These are phyloP conservation scores for Rhynchosporium agropyri DNA, from an alignment of 2,329 filamentous ascomycete species.

Conservation along the genomic window DNA sequence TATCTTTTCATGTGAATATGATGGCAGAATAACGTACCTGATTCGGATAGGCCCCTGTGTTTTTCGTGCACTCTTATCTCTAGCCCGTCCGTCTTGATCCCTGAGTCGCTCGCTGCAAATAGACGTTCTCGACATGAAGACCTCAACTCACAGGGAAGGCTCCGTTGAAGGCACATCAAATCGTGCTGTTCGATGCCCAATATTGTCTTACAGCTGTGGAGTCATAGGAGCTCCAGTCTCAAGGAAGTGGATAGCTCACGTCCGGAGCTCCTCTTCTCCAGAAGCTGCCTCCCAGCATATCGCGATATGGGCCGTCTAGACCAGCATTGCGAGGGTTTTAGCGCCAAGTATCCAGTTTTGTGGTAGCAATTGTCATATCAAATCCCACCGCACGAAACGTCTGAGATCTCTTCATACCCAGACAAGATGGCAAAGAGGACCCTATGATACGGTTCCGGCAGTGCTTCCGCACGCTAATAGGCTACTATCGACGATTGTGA, in stretches of 20 bases:
- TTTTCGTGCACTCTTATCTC: not conserved
- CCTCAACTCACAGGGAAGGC: not conserved
- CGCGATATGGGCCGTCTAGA: not conserved
- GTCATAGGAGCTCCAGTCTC: not conserved
- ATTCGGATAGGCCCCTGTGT: not conserved
- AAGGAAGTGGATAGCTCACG: conserved; percentile 3
- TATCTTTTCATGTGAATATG: conserved; percentile 4
- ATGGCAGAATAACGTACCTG: not conserved
- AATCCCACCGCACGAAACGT: conserved; percentile 3
- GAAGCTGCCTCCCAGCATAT: conserved; percentile 15
- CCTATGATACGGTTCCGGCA: not conserved
- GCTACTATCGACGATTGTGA: not conserved
- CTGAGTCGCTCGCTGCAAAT: conserved; percentile 12
- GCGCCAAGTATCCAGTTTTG: conserved; percentile 22
- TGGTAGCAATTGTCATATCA: conserved; percentile 5
- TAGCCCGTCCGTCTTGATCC: not conserved
- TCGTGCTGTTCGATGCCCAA: conserved; percentile 23
- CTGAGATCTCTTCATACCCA: conserved; percentile 4
- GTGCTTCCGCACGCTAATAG: conserved; percentile 5
- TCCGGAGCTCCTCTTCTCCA: conserved; percentile 18
- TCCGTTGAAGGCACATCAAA: not conserved
- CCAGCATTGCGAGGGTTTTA: conserved; percentile 11
- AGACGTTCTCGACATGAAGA: conserved; percentile 9
- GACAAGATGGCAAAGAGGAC: conserved; percentile 5
- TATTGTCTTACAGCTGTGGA: conserved; percentile 23